A percentile compares a stretch with the other conserved stretches of the same genome.
Conservation (phyloP, 2,329 filamentous ascomycete genomes). For the Sporothrix schenckii region DNA sequence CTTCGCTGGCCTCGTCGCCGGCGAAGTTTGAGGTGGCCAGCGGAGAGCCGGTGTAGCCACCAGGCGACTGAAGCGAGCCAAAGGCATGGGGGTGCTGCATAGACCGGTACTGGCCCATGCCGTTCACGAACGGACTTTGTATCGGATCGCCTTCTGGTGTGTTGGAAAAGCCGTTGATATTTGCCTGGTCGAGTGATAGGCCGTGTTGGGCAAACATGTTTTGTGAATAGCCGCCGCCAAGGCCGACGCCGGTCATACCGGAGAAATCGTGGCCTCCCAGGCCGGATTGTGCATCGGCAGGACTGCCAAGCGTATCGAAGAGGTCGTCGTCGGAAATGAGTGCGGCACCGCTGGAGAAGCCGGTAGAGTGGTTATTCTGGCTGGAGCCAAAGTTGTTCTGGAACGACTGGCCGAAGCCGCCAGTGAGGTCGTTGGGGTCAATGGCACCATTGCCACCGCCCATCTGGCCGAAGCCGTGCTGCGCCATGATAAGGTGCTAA, state of each 20-base stretch:
- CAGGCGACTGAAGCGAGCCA: conserved; percentile 58
- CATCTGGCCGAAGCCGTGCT: conserved; percentile 61
- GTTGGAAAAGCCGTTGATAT: conserved; percentile 81
- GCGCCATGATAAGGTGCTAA: conserved; percentile 50
- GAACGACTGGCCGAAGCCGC: conserved; percentile 62
- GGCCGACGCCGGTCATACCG: conserved; percentile 58
- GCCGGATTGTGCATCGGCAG: conserved; percentile 55
- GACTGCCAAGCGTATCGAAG: conserved; percentile 68
- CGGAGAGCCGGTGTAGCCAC: conserved; percentile 54
- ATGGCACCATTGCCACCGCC: conserved; percentile 58
- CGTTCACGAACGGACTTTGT: conserved; percentile 82
- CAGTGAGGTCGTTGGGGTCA: conserved; percentile 85
- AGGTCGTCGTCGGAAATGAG: conserved; percentile 88
- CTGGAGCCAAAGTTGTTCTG: conserved; percentile 62
- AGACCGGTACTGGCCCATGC: conserved; percentile 75
- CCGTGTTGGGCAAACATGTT: conserved; percentile 61
- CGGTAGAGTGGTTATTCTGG: conserved; percentile 63
- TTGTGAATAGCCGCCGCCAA: conserved; percentile 56
- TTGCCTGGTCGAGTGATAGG: conserved; percentile 66
- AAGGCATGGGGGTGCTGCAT: conserved; percentile 64
- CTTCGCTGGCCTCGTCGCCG: conserved; percentile 53
- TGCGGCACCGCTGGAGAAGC: conserved; percentile 76
- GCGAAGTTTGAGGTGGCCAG: conserved; percentile 52
- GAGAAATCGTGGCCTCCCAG: conserved; percentile 62
- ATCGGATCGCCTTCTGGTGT: conserved; percentile 91